phyloP scores from a whole-genome alignment of 73 alveolate species.

The Breviolum minutum region DNA sequence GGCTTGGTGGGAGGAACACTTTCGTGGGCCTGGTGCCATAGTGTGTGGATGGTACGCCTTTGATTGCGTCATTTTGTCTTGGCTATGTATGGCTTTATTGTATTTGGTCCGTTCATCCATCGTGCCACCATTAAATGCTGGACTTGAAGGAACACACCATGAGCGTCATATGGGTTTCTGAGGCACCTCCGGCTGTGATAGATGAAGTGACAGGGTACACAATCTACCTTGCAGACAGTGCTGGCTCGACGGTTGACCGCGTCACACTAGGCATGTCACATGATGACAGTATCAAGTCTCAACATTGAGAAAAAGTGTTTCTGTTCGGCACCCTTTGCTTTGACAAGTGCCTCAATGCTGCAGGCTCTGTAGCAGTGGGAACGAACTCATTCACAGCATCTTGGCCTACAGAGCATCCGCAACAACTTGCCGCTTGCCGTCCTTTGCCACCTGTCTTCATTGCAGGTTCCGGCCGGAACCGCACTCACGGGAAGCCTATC shows the following conservation, averaged over 20 bases:
- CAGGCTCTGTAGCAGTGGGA: constrained; percentile 43
- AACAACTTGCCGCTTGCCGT: neutral
- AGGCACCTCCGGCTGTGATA: constrained; percentile 39
- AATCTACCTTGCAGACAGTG: constrained; percentile 54
- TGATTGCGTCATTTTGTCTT: neutral
- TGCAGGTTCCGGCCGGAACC: constrained; percentile 22
- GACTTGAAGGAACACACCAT: neutral
- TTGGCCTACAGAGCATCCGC: neutral
- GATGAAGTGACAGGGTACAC: constrained; percentile 47
- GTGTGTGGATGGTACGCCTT: neutral
- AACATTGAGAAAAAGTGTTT: neutral
- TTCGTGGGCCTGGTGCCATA: constrained; percentile 20
- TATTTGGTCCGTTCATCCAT: too few relatives aligned
- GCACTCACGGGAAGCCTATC: neutral
- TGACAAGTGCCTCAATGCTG: neutral
- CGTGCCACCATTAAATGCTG: too few relatives aligned
- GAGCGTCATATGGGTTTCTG: too few relatives aligned
- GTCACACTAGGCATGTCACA: neutral
- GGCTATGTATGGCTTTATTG: too few relatives aligned
- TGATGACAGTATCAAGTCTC: neutral
- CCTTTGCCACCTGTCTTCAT: too few relatives aligned
- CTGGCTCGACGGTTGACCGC: neutral
- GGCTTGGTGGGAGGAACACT: constrained; percentile 20
- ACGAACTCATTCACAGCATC: constrained; percentile 20
- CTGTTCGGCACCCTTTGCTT: neutral